Evolutionary conservation across 2,329 filamentous ascomycete genomes (phyloP).

Genomic region (Trichoderma koningii): DNA sequence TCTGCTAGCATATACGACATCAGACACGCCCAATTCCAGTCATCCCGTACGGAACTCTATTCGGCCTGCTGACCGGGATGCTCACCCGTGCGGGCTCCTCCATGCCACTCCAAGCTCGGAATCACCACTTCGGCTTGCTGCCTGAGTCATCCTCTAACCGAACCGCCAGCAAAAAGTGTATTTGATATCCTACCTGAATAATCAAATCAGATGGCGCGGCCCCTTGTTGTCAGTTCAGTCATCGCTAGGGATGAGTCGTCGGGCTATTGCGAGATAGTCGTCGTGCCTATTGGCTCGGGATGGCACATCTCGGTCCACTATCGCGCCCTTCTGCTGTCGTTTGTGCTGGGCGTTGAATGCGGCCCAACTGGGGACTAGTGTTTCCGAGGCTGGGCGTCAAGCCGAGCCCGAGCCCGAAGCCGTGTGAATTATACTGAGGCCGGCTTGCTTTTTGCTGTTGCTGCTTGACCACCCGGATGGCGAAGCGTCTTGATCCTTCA

Average conservation of each 20-base stretch:
- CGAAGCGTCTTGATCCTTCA: not conserved
- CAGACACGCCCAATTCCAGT: not conserved
- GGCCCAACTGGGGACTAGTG: not conserved
- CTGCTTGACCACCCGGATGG: not conserved
- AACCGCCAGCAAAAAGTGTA: not conserved
- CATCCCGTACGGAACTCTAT: not conserved
- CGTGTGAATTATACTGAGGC: not conserved
- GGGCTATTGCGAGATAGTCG: too few relatives aligned
- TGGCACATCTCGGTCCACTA: not conserved
- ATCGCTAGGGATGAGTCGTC: not conserved
- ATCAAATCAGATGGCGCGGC: not conserved
- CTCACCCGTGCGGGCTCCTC: not conserved
- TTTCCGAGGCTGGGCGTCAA: constrained; percentile 29
- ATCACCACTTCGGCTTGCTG: not conserved
- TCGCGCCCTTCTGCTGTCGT: constrained; percentile 2
- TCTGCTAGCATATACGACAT: not conserved
- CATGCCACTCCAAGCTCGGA: constrained; percentile 1
- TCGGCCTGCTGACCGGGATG: not conserved
- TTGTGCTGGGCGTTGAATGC: too few relatives aligned
- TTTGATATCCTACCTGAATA: not conserved
- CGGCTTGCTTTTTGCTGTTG: not conserved
- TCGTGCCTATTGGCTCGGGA: constrained; percentile 1
- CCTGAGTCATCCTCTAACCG: constrained; percentile 10
- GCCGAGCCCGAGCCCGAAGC: constrained; percentile 37
- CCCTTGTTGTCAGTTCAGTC: constrained; percentile 6